phyloP scores from a whole-genome alignment of 495 filamentous ascomycete species.

The Lasiosphaeria miniovina region DNA sequence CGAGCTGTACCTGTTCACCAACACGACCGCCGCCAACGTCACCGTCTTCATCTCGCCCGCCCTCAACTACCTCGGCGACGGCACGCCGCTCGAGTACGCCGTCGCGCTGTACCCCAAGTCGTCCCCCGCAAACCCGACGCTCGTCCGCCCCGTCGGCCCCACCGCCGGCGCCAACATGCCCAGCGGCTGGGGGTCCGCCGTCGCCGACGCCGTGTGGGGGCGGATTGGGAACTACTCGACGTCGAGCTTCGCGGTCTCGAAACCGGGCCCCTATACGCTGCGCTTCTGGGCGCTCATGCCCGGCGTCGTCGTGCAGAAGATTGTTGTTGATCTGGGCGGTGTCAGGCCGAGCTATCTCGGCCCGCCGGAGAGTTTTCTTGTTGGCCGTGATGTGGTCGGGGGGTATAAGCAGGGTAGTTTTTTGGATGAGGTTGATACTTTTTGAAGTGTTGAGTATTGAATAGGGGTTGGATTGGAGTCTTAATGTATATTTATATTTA shows the following conservation, averaged over 20 bases:
- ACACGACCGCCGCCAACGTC: conserved; percentile 50
- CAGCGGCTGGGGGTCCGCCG: conserved; percentile 54
- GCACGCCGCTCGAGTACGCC: conserved; percentile 57
- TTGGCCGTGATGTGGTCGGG: conserved; percentile 43
- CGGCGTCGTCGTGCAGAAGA: conserved; percentile 66
- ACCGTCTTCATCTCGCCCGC: conserved; percentile 59
- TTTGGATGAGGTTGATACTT: conserved; percentile 24
- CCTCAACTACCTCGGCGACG: conserved; percentile 59
- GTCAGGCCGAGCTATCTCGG: conserved; percentile 63
- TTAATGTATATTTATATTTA: no score
- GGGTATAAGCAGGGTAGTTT: conserved; percentile 42
- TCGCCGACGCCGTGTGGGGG: conserved; percentile 59
- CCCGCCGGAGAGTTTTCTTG: conserved; percentile 62
- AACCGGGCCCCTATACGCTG: conserved; percentile 54
- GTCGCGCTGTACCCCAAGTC: conserved; percentile 48
- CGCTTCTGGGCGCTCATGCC: conserved; percentile 62
- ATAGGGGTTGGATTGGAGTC: no score
- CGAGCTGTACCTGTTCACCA: conserved; percentile 62
- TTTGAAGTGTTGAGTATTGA: conserved; percentile 1
- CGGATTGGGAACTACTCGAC: conserved; percentile 47
- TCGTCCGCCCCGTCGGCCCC: conserved; percentile 51
- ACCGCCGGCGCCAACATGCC: conserved; percentile 49
- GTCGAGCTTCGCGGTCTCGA: conserved; percentile 47
- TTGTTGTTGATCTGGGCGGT: conserved; percentile 66
- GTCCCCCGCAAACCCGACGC: conserved; percentile 33